Base-by-base conservation (phyloP, 345 rosid genomes). In the Barbarea vulgaris region DNA sequence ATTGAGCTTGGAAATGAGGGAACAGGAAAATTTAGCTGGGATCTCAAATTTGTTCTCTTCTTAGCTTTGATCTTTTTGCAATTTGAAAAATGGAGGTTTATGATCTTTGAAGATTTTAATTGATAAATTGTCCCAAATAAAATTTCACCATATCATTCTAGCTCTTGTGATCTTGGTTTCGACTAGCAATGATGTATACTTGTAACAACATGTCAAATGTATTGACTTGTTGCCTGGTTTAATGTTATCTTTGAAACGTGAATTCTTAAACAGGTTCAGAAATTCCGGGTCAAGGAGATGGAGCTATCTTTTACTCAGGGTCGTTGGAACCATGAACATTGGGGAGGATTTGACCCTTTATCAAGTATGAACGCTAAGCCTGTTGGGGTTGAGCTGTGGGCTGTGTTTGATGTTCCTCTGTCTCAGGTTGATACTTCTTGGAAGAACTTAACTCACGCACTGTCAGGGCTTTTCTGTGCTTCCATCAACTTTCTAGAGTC, bases 261-360 rank as follows among this genome's bases (percentile, higher is more conserved):
- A 50, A 0, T 64, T 70, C 44, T 55, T 17, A 2, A 64, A 70
- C 85, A 95, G 99, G 93, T 89, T 60, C 74, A 85, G 64, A 95
- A 90, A 58, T 92, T 87, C 46, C 85, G 81, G 50, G 77, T 92
- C 58, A 88, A 83, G 78, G 97, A 95, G 85, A 89, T 92, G 97
- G 99, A 95, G 71, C 67, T 95, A 42, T 95, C 99, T 75, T 95
- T 95, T 78, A 90, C 97, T 73, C 98, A 95, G 75, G 99, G 99
- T 60, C 96, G 99, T 57, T 95, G 98, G 99, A 89, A 87, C 72
- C 91, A 92, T 76, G 99, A 92, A 74, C 84, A 74, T n/a, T 95
- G 99, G 98, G 99, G 99, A 62, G 98, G 97, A 55, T 95, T 73
- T 84, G 98, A 92, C 28, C 87, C 96, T 52, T 68, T 90, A 33